A percentile compares a stretch with the other conserved stretches of the same genome.
These are phyloP conservation scores for Globisporangium canariense DNA, from an alignment of 352 stramenopile species.

Conservation along the genomic window DNA sequence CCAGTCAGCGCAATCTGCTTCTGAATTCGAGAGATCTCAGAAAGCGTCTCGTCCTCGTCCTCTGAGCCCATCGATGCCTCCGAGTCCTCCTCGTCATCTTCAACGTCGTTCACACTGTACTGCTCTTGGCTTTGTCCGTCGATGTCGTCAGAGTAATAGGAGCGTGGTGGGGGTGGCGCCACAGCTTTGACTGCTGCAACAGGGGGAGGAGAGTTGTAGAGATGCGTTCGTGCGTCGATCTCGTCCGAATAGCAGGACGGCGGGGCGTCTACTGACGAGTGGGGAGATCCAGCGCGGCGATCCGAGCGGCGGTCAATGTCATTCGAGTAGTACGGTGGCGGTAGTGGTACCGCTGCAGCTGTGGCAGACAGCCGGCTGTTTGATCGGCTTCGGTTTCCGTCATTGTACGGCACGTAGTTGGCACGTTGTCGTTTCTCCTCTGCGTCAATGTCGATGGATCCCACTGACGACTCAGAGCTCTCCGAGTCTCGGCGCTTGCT, in stretches of 20 bases:
- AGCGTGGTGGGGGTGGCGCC: neutral
- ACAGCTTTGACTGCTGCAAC: neutral
- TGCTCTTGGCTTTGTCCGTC: constrained; percentile 2
- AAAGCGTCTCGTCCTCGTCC: constrained; percentile 26
- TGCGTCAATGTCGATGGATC: constrained; percentile 71
- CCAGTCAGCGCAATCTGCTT: neutral
- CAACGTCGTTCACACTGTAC: constrained; percentile 1
- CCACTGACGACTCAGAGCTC: constrained; percentile 62
- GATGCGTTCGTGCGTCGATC: constrained; percentile 1
- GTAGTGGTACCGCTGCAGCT: neutral
- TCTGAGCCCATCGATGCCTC: constrained; percentile 38
- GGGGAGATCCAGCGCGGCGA: neutral
- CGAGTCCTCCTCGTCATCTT: constrained; percentile 31
- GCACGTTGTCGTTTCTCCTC: constrained; percentile 15
- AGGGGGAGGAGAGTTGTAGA: neutral
- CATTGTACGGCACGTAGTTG: constrained; percentile 1
- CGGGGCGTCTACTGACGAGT: neutral
- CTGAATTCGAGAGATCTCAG: constrained; percentile 11
- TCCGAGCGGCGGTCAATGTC: neutral
- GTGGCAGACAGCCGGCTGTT: constrained; percentile 22
- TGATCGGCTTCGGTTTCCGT: neutral
- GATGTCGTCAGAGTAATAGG: constrained; percentile 3
- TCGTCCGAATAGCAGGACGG: neutral
- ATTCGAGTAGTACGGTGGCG: constrained; percentile 13
- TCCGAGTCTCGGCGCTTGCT: constrained; percentile 32